These are phyloP conservation scores for Setaria italica DNA, from an alignment of 202 grass and related monocot species.

Conservation along the genomic window DNA sequence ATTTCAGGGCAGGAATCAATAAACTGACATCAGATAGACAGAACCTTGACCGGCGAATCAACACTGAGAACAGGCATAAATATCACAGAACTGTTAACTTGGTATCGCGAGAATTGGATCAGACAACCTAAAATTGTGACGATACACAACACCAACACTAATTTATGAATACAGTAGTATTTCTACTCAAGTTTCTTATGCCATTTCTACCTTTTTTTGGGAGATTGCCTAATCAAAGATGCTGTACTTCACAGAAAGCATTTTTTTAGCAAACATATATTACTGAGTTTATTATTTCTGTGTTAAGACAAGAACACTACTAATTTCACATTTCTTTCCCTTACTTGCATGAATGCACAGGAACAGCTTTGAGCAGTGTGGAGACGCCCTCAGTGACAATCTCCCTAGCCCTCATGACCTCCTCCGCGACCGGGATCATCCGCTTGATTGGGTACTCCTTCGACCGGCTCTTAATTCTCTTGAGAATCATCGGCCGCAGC, in stretches of 20 bases:
- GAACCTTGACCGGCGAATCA: too few relatives aligned
- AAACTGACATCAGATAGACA: slow-evolving; percentile 1
- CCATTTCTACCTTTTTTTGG: slow-evolving; percentile 7
- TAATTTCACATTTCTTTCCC: slow-evolving; percentile 14
- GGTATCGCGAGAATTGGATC: neutral
- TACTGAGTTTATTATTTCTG: neutral
- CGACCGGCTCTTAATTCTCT: slow-evolving; percentile 71
- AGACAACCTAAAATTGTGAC: slow-evolving; percentile 15
- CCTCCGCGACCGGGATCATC: slow-evolving; percentile 82
- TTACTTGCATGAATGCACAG: slow-evolving; percentile 91
- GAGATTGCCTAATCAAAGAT: neutral
- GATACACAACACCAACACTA: neutral
- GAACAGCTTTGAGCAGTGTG: slow-evolving; percentile 59
- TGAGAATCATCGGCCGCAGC: slow-evolving; percentile 86
- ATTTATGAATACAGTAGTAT: neutral
- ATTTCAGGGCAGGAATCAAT: neutral
- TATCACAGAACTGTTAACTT: neutral
- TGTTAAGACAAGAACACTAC: neutral
- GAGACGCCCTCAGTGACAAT: slow-evolving; percentile 67
- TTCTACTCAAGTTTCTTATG: neutral
- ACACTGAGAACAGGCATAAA: neutral
- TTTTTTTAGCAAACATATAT: neutral
- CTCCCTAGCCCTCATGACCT: slow-evolving; percentile 69
- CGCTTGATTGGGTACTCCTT: slow-evolving; percentile 73
- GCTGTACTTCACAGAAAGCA: neutral